A percentile compares a stretch with the other conserved stretches of the same genome.
Conservation (phyloP, 768 basidiomycete genomes). For the Hygrocybe coccinea region DNA sequence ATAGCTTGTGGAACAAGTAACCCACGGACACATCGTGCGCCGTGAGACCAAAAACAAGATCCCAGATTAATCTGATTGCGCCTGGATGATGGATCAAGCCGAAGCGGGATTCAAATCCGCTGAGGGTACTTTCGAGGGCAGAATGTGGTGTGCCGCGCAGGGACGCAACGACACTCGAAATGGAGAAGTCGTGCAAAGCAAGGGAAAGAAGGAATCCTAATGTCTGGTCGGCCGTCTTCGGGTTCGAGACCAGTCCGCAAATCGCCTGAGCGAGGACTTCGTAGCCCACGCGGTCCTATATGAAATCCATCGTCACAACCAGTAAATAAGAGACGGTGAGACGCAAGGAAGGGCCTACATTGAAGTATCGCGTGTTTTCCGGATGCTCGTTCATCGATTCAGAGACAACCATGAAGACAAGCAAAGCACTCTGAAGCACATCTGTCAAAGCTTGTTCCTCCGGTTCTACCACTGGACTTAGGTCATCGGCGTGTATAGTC, state of each 20-base stretch:
- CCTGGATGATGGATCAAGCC: conserved; percentile 54
- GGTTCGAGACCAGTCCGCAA: conserved; percentile 44
- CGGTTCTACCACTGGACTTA: conserved; percentile 31
- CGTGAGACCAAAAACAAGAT: conserved; percentile 36
- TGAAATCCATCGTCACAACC: background rate
- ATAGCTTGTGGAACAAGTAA: conserved; percentile 51
- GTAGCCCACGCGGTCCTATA: conserved; percentile 58
- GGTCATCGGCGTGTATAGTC: conserved; percentile 39
- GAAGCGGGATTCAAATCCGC: conserved; percentile 40
- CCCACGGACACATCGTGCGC: conserved; percentile 41
- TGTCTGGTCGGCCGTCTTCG: conserved; percentile 46
- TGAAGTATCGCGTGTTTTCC: conserved; percentile 59
- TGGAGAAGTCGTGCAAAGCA: conserved; percentile 58
- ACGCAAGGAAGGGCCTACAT: conserved; percentile 47
- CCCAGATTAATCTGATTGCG: conserved; percentile 58
- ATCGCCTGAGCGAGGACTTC: conserved; percentile 58
- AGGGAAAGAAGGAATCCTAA: conserved; percentile 67
- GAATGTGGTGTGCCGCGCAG: conserved; percentile 30
- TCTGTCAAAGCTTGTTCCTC: conserved; percentile 36
- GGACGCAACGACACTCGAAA: conserved; percentile 50
- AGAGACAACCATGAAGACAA: conserved; percentile 60
- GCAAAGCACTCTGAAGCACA: conserved; percentile 49
- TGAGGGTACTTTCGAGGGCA: conserved; percentile 39
- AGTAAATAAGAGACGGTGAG: conserved; percentile 1
- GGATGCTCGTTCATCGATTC: conserved; percentile 56